A percentile compares a stretch with the other conserved stretches of the same genome.
Evolutionary conservation across 2,329 filamentous ascomycete genomes (phyloP).

Genomic region (Lasiodiplodia gonubiensis): DNA sequence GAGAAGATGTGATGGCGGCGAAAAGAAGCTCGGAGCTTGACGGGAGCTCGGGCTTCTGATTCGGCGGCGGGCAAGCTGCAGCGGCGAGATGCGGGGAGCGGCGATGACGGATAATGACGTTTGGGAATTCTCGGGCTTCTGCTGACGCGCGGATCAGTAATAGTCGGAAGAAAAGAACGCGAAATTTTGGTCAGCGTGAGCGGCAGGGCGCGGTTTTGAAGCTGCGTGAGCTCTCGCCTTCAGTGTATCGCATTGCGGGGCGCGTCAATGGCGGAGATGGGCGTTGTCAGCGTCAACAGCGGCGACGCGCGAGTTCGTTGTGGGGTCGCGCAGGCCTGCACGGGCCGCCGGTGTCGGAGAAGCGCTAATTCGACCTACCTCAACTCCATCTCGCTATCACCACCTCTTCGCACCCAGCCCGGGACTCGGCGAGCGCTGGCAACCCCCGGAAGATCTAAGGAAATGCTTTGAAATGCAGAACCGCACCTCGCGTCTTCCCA

Average conservation of each 20-base stretch:
- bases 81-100: constrained; percentile 20
- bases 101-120: constrained; percentile 21
- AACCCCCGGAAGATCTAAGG: not conserved
- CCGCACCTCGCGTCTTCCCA: not conserved
- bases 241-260: constrained; percentile 4
- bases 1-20: not conserved
- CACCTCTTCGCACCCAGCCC: not conserved
- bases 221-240: not conserved
- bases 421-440: too few species aligned
- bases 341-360: constrained; percentile 11
- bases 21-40: constrained; percentile 7
- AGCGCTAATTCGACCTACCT: not conserved
- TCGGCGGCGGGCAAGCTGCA: not conserved
- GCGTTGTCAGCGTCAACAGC: constrained; percentile 28
- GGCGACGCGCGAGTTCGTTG: constrained; percentile 12
- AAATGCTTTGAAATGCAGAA: not conserved
- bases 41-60: not conserved
- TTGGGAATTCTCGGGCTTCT: not conserved
- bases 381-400: not conserved
- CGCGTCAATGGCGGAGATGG: constrained; percentile 29
- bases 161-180: not conserved
- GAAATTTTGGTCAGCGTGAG: not conserved
- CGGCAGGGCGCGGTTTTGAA: constrained; percentile 16
- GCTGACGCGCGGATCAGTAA: not conserved
- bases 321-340: not conserved